Evolutionary conservation across 225 moss, liverwort and hornwort genomes (phyloP), one percentile per base, ranked within the genome.

Genomic region (Climacium dendroides): DNA sequence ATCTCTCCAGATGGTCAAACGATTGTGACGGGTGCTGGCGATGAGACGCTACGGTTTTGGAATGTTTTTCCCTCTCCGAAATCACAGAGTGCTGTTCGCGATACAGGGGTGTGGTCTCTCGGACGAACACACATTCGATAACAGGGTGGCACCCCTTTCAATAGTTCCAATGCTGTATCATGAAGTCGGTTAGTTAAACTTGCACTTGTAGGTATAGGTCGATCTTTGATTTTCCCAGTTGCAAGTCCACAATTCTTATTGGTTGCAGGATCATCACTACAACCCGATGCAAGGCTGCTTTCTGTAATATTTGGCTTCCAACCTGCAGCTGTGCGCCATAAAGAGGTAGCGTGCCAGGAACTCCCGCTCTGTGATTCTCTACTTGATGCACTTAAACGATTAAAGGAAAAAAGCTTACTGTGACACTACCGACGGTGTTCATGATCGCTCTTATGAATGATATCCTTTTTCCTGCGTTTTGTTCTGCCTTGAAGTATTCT

Each of bases 1-100:
- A 98, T 96, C 22, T 98, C 98, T 16, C 97, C 97, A 3, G 98
- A 98, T 80, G 98, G 98, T 39, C 98, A 98, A 81, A 98, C 97
- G 15, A 98, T 98, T 57, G 97, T 98, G 39, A 98, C 97, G 37
- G 95, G 98, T 72, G 97, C 97, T 54, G 97, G 98, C 54, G 96
- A 98, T 57, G 98, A 96, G 91, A 98, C 98, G 34, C 89, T 98
- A 14, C 94, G 97, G 54, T 98, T 98, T 60, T 97, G 98, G 96
- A 98, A 96, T 82, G 95, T 98, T 28, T 98, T 98, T 24, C 98
- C 95, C 11, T 98, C 98, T 74, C 97, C 98, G 23, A 98, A 97
- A 80, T 98, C 98, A 43, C 96, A 98, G 87, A 97, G 94, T 78
- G 94, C 96, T 5, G 98, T 97, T 69, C 94, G 96, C 29, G 97